Evolutionary conservation across 2,329 filamentous ascomycete species (phyloP).

Genomic region (Diaporthe sp.): DNA sequence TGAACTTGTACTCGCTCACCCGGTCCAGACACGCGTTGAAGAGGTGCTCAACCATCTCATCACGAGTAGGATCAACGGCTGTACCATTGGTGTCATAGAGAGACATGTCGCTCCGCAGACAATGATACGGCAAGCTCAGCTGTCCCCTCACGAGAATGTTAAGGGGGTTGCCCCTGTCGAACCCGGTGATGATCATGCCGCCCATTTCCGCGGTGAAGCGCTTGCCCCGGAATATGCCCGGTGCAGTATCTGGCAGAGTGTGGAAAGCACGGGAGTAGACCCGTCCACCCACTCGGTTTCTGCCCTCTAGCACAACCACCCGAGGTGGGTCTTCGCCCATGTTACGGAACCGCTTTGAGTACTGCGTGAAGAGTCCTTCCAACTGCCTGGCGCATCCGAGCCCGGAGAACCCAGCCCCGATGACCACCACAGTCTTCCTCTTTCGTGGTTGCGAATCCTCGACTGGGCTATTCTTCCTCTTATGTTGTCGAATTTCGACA

Average conservation of each 20-base stretch:
- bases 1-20: conserved; percentile 91
- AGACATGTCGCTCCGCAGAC: conserved; percentile 83
- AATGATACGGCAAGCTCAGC: conserved; percentile 87
- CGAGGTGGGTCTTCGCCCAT: conserved; percentile 78
- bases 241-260: conserved; percentile 62
- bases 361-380: conserved; percentile 86
- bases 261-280: conserved; percentile 85
- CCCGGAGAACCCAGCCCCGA: conserved; percentile 95
- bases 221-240: conserved; percentile 61
- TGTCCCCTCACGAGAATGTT: conserved; percentile 93
- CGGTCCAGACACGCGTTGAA: conserved; percentile 97
- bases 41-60: conserved; percentile 88
- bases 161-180: conserved; percentile 93
- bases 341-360: conserved; percentile 76
- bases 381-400: conserved; percentile 93
- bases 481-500: conserved; percentile 73
- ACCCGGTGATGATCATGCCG: conserved; percentile 97
- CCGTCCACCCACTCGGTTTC: conserved; percentile 88
- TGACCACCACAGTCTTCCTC: conserved; percentile 83
- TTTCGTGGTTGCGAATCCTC: conserved; percentile 54
- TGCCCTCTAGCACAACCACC: conserved; percentile 87
- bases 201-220: conserved; percentile 94
- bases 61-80: conserved; percentile 82
- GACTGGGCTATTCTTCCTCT: conserved; percentile 58
- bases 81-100: conserved; percentile 89